Evolutionary conservation across 768 basidiomycete species (phyloP).

Genomic region (Termitomyces sp.): DNA sequence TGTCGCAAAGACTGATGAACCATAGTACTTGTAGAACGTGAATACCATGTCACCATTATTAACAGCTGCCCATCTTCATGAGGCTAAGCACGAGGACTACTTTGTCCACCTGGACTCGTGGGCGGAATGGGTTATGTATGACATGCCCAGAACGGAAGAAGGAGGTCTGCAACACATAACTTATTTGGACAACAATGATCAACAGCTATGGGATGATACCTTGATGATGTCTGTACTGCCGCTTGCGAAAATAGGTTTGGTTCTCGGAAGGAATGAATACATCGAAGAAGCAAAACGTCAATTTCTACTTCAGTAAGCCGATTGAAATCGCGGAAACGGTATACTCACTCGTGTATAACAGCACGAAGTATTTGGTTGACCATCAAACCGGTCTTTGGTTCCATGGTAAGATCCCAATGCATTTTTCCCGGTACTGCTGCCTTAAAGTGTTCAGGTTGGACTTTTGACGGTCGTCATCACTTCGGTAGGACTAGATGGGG

Average conservation of each 20-base stretch:
- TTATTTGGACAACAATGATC: slow-evolving; percentile 32
- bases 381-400: slow-evolving; percentile 40
- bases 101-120: slow-evolving; percentile 36
- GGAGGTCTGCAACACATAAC: slow-evolving; percentile 45
- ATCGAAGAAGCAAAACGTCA: slow-evolving; percentile 51
- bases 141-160: slow-evolving; percentile 40
- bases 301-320: slow-evolving; percentile 39
- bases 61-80: slow-evolving; percentile 38
- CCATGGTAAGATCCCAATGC: slow-evolving; percentile 28
- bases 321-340: background rate
- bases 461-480: slow-evolving; percentile 39
- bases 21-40: slow-evolving; percentile 33
- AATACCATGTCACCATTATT: slow-evolving; percentile 53
- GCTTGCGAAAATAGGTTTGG: slow-evolving; percentile 47
- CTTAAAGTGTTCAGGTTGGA: slow-evolving; percentile 28
- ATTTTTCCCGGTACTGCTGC: background rate
- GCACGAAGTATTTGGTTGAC: slow-evolving; percentile 41
- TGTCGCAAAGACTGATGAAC: background rate
- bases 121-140: slow-evolving; percentile 48
- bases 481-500: slow-evolving; percentile 46
- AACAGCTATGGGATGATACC: slow-evolving; percentile 54
- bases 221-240: slow-evolving; percentile 56
- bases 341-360: slow-evolving; percentile 9
- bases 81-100: slow-evolving; percentile 27
- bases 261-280: slow-evolving; percentile 44